A percentile compares a stretch with the other conserved stretches of the same genome.
These are phyloP conservation scores for Neoarthrinium moseri DNA, from an alignment of 2,329 filamentous ascomycete genomes.

Conservation along the genomic window DNA sequence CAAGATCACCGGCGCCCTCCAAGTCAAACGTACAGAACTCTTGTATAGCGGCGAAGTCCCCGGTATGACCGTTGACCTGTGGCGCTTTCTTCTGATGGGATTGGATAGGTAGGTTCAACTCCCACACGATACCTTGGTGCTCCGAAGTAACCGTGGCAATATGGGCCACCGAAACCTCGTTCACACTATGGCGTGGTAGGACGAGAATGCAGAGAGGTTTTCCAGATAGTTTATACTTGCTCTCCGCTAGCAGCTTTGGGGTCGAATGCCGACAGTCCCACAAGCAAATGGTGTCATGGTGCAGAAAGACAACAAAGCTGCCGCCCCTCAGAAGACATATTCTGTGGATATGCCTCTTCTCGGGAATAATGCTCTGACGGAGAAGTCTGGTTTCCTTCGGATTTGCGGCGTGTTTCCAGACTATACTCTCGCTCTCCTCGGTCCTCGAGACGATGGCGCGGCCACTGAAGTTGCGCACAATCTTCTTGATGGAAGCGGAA, in stretches of 20 bases:
- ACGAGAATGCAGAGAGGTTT: slow-evolving; percentile 79
- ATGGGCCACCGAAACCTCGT: slow-evolving; percentile 60
- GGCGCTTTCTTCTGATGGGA: slow-evolving; percentile 20
- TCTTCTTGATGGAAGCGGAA: slow-evolving; percentile 75
- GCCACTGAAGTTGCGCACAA: slow-evolving; percentile 81
- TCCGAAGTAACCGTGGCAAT: slow-evolving; percentile 81
- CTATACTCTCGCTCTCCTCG: slow-evolving; percentile 71
- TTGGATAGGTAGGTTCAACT: slow-evolving; percentile 61
- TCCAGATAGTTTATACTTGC: slow-evolving; percentile 59
- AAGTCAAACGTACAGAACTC: slow-evolving; percentile 74
- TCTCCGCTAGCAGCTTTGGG: slow-evolving; percentile 58
- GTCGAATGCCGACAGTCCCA: slow-evolving; percentile 72
- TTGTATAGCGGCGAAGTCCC: slow-evolving; percentile 41
- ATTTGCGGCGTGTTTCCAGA: slow-evolving; percentile 71
- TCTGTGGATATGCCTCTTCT: slow-evolving; percentile 71
- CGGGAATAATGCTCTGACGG: slow-evolving; percentile 67
- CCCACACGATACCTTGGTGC: slow-evolving; percentile 79
- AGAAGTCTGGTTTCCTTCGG: slow-evolving; percentile 54
- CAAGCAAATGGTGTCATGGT: slow-evolving; percentile 67
- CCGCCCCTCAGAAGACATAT: slow-evolving; percentile 78
- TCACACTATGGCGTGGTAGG: slow-evolving; percentile 61
- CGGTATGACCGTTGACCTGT: slow-evolving; percentile 28
- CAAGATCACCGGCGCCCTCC: slow-evolving; percentile 55
- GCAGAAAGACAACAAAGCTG: slow-evolving; percentile 77
- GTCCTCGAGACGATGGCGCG: slow-evolving; percentile 80